phyloP scores from a whole-genome alignment of 106 monocot genomes.

The Agapanthus africanus region DNA sequence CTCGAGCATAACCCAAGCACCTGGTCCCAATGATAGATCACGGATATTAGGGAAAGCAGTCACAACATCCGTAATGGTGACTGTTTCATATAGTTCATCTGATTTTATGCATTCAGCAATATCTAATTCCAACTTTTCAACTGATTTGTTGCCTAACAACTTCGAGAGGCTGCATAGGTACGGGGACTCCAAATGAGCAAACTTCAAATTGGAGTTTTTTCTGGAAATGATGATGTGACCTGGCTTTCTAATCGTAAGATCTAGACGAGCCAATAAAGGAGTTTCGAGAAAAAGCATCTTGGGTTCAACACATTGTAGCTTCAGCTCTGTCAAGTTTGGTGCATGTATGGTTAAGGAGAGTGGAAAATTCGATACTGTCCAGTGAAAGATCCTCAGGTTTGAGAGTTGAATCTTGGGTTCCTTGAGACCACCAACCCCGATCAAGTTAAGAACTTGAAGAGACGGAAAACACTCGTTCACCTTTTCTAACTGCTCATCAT shows the following conservation, averaged over 20 bases:
- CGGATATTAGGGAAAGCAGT: constrained; percentile 20
- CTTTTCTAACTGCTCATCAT: constrained; percentile 43
- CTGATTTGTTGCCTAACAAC: constrained; percentile 14
- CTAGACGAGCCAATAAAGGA: constrained; percentile 25
- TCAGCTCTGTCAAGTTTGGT: constrained; percentile 33
- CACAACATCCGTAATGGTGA: constrained; percentile 11
- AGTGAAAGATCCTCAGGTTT: constrained; percentile 26
- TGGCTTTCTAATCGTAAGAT: constrained; percentile 26
- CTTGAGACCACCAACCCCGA: constrained; percentile 47
- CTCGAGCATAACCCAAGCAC: constrained; percentile 21
- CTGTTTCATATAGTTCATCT: constrained; percentile 3
- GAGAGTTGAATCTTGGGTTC: constrained; percentile 34
- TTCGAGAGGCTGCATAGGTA: constrained; percentile 16
- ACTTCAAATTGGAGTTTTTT: constrained; percentile 15
- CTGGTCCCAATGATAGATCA: constrained; percentile 24
- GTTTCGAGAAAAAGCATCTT: constrained; percentile 26
- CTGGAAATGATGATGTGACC: constrained; percentile 1
- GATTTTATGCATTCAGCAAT: not conserved
- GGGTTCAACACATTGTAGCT: constrained; percentile 46
- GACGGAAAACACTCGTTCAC: constrained; percentile 44
- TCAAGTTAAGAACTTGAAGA: constrained; percentile 42
- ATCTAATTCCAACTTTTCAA: constrained; percentile 27
- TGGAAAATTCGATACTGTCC: constrained; percentile 46
- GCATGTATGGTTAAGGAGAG: constrained; percentile 27
- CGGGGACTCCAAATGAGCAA: constrained; percentile 22